These are phyloP conservation scores for Knufia fluminis DNA, from an alignment of 2,329 filamentous ascomycete species.

Conservation along the genomic window DNA sequence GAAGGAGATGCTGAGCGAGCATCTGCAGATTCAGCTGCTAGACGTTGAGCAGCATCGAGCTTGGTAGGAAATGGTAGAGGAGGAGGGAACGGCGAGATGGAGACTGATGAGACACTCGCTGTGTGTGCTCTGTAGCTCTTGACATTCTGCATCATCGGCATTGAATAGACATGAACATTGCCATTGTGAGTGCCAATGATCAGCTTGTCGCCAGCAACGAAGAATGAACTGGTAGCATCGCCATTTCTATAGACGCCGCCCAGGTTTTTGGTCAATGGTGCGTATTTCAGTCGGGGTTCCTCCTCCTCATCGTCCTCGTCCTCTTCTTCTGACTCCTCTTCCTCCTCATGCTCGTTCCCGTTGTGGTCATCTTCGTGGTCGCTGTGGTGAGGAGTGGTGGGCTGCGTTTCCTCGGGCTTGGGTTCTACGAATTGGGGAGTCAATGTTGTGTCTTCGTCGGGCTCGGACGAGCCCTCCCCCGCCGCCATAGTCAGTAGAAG, in stretches of 20 bases:
- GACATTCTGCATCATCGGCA: conserved; percentile 72
- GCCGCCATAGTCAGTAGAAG: conserved; percentile 19
- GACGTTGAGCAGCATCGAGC: conserved; percentile 25
- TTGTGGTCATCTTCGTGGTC: conserved; percentile 27
- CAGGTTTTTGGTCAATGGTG: conserved; percentile 71
- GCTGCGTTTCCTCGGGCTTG: conserved; percentile 6
- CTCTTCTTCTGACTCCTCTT: conserved; percentile 54
- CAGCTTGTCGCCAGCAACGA: conserved; percentile 95
- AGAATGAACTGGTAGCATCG: conserved; percentile 84
- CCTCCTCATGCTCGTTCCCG: conserved; percentile 20
- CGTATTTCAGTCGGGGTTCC: conserved; percentile 89
- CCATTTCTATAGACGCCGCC: conserved; percentile 81
- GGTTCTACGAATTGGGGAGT: conserved; percentile 11
- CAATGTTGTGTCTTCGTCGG: conserved; percentile 13
- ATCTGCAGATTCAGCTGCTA: conserved; percentile 25
- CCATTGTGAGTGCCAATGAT: conserved; percentile 93
- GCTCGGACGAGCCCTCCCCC: conserved; percentile 24
- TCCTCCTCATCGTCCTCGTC: conserved; percentile 82
- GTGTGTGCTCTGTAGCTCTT: conserved; percentile 87
- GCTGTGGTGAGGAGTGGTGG: conserved; percentile 21
- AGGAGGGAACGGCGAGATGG: conserved; percentile 76
- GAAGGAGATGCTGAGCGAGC: conserved; percentile 35
- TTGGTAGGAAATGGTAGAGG: conserved; percentile 39
- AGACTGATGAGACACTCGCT: conserved; percentile 80
- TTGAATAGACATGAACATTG: conserved; percentile 80